phyloP scores from a whole-genome alignment of 2,329 filamentous ascomycete species.

The Ophiostoma sp. region DNA sequence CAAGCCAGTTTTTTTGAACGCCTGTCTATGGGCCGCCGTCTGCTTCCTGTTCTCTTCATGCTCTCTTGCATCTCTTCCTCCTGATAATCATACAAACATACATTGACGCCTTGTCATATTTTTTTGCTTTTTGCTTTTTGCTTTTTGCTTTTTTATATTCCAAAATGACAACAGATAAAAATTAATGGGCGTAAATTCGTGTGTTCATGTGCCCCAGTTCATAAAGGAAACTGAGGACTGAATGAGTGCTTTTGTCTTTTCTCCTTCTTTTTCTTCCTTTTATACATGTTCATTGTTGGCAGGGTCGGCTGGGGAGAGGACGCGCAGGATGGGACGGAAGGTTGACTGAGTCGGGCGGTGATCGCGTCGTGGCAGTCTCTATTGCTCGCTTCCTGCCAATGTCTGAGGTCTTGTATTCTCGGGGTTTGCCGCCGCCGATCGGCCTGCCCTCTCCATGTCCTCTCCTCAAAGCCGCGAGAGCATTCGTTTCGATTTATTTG shows the following conservation, averaged over 20 bases:
- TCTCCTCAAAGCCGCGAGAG: neutral
- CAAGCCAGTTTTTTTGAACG: neutral
- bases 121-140: neutral
- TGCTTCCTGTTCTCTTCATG: neutral
- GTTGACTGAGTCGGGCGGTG: too few relatives aligned
- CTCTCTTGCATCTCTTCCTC: neutral
- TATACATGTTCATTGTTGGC: neutral
- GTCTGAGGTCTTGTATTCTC: neutral
- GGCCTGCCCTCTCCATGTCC: neutral
- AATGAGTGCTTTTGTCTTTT: constrained; percentile 4
- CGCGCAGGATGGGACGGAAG: too few relatives aligned
- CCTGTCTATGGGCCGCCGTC: neutral
- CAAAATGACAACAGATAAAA: constrained; percentile 8
- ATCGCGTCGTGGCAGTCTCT: too few relatives aligned
- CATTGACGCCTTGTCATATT: neutral
- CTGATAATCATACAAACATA: neutral
- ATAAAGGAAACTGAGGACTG: neutral
- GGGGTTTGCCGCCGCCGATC: neutral
- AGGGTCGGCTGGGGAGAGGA: neutral
- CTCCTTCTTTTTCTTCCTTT: neutral
- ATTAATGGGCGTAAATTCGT: constrained; percentile 14
- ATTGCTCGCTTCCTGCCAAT: neutral
- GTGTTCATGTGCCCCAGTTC: neutral
- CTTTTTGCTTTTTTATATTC: neutral
- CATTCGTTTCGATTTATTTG: neutral